A percentile compares a stretch with the other conserved stretches of the same genome.
These are phyloP conservation scores for Pestalotiopsis sp. DNA, from an alignment of 2,329 filamentous ascomycete species.

Conservation along the genomic window DNA sequence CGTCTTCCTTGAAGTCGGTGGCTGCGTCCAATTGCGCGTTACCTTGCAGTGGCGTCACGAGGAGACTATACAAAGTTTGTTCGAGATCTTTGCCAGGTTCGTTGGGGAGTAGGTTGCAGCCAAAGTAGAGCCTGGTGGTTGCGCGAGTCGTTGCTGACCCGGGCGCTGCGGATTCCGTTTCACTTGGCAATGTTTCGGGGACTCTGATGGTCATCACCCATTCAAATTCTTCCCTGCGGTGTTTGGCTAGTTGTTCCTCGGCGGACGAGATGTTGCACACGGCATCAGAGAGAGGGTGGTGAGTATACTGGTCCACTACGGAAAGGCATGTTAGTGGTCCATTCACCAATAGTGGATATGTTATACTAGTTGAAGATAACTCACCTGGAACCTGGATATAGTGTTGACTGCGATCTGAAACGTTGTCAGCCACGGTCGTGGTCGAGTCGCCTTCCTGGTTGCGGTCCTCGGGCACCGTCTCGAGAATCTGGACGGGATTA, in stretches of 20 bases:
- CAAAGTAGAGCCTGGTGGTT: slow-evolving; percentile 42
- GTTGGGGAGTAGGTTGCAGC: slow-evolving; percentile 54
- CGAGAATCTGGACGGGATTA: slow-evolving; percentile 30
- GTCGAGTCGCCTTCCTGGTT: slow-evolving; percentile 17
- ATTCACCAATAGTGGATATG: background rate
- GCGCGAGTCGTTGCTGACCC: slow-evolving; percentile 3
- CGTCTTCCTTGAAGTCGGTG: slow-evolving; percentile 7
- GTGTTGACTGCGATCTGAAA: slow-evolving; percentile 18
- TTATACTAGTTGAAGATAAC: background rate
- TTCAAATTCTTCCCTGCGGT: slow-evolving; percentile 30
- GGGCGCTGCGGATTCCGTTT: background rate
- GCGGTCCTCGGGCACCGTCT: slow-evolving; percentile 30
- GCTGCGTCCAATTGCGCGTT: slow-evolving; percentile 21
- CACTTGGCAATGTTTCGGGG: background rate
- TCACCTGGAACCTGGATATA: slow-evolving; percentile 29
- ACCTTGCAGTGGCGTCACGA: slow-evolving; percentile 32
- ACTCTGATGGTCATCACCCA: slow-evolving; percentile 29
- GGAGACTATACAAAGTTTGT: slow-evolving; percentile 45
- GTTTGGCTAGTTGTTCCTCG: slow-evolving; percentile 30
- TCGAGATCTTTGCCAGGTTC: slow-evolving; percentile 20
- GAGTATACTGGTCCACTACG: slow-evolving; percentile 25
- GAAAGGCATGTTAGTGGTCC: slow-evolving; percentile 4
- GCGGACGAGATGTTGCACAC: slow-evolving; percentile 27
- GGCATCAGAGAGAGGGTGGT: slow-evolving; percentile 28
- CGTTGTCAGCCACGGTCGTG: slow-evolving; percentile 14